A percentile compares a stretch with the other conserved stretches of the same genome.
These are phyloP conservation scores for Onygena corvina DNA, from an alignment of 2,329 filamentous ascomycete species.

Conservation along the genomic window DNA sequence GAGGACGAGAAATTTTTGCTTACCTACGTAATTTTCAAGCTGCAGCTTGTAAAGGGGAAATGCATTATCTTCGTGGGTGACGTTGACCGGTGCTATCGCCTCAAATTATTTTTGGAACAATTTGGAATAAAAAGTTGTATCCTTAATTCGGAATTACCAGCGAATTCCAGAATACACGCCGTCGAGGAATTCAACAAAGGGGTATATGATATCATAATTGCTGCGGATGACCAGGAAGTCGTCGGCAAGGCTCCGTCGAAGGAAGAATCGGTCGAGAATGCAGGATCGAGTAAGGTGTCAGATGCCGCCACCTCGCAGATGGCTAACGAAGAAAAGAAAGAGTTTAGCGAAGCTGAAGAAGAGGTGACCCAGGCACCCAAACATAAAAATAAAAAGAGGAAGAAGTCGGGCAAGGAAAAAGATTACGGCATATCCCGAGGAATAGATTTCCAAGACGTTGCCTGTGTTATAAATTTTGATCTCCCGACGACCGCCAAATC, in stretches of 20 bases:
- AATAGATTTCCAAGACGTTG: conserved; percentile 93
- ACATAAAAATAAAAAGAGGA: conserved; percentile 43
- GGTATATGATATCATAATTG: conserved; percentile 96
- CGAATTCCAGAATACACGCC: conserved; percentile 85
- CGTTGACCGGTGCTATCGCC: conserved; percentile 75
- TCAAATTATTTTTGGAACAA: conserved; percentile 93
- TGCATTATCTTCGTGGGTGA: conserved; percentile 74
- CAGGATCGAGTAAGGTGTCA: conserved; percentile 16
- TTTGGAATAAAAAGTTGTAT: conserved; percentile 91
- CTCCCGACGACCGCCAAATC: conserved; percentile 77
- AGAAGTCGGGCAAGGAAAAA: conserved; percentile 57
- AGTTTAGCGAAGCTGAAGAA: conserved; percentile 28
- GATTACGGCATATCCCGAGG: conserved; percentile 94
- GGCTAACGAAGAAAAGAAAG: conserved; percentile 12
- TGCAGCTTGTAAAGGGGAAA: conserved; percentile 88
- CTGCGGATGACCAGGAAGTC: conserved; percentile 81
- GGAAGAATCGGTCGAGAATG: conserved; percentile 16
- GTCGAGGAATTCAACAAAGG: conserved; percentile 96
- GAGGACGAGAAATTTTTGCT: conserved; percentile 96
- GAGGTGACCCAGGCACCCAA: conserved; percentile 30
- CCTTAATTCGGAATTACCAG: conserved; percentile 83
- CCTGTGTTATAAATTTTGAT: conserved; percentile 93
- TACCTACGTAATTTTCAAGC: conserved; percentile 87
- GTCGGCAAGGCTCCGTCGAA: conserved; percentile 43
- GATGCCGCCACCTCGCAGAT: conserved; percentile 21